Evolutionary conservation across 345 rosid species (phyloP).

Genomic region (Melaleuca quinquenervia): DNA sequence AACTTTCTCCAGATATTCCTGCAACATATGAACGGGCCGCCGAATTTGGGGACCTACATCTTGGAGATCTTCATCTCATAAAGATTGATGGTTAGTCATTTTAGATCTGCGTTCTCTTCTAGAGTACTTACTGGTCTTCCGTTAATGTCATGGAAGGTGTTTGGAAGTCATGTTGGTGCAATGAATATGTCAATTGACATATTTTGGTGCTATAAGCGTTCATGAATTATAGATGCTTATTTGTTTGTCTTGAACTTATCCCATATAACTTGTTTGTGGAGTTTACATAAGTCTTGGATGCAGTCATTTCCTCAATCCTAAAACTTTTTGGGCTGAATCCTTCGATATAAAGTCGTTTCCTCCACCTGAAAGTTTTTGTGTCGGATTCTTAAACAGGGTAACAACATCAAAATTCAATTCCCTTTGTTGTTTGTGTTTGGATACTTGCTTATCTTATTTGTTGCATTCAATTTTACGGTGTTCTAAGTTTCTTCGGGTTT

Average conservation of each 20-base stretch:
- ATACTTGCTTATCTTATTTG: not conserved
- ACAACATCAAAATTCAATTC: not conserved
- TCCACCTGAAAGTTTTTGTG: not conserved
- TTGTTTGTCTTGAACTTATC: not conserved
- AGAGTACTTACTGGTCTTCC: not conserved
- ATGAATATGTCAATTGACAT: not conserved
- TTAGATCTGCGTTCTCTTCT: not conserved
- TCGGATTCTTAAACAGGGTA: not conserved
- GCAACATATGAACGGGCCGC: conserved; percentile 52
- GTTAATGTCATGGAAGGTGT: not conserved
- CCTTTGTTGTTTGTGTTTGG: not conserved
- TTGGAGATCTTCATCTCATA: conserved; percentile 80
- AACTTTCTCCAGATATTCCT: conserved; percentile 40
- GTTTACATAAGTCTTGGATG: not conserved
- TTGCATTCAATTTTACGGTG: not conserved
- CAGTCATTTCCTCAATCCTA: not conserved
- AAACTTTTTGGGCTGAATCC: not conserved
- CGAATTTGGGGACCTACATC: conserved; percentile 64
- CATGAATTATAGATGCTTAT: not conserved
- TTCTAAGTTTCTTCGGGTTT: not conserved
- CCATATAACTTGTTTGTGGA: not conserved
- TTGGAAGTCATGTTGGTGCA: not conserved
- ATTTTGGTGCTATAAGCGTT: not conserved
- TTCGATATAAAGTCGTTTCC: not conserved
- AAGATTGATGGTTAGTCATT: conserved; percentile 39